phyloP scores from a whole-genome alignment of 1,284 basidiomycete species.

The Cryptococcus hybrid region DNA sequence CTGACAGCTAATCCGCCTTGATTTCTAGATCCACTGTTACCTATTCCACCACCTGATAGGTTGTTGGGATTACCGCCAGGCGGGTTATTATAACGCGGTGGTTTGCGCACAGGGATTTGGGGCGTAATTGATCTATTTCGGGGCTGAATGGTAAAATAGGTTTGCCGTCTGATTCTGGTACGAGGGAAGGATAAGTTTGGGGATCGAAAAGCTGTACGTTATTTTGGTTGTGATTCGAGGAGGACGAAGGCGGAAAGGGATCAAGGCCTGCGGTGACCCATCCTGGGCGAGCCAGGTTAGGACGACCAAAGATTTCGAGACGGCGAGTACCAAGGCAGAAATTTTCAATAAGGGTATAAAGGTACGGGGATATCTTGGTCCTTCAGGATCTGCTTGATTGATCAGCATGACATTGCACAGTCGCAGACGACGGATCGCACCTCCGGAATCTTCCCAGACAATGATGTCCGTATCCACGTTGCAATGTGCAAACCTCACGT shows the following conservation, averaged over 20 bases:
- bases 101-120: constrained; percentile 67
- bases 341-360: constrained; percentile 94
- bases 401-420: neutral
- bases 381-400: neutral
- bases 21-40: too few relatives aligned
- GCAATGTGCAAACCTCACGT: constrained; percentile 95
- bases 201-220: constrained; percentile 47
- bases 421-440: neutral
- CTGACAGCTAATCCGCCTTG: too few relatives aligned
- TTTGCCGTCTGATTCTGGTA: constrained; percentile 18
- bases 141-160: constrained; percentile 25
- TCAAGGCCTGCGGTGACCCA: constrained; percentile 81
- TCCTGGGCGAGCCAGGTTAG: constrained; percentile 71
- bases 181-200: constrained; percentile 56
- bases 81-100: neutral
- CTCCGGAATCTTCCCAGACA: constrained; percentile 64
- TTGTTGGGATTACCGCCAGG: too few relatives aligned
- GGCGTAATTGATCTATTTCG: constrained; percentile 77
- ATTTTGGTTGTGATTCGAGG: neutral
- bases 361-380: constrained; percentile 85
- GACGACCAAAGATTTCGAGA: constrained; percentile 79
- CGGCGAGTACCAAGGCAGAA: constrained; percentile 93
- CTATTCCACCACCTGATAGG: too few relatives aligned
- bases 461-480: constrained; percentile 98
- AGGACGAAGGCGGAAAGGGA: constrained; percentile 7